Conservation (phyloP, 345 rosid genomes). For the Eucalyptus fibrosa region DNA sequence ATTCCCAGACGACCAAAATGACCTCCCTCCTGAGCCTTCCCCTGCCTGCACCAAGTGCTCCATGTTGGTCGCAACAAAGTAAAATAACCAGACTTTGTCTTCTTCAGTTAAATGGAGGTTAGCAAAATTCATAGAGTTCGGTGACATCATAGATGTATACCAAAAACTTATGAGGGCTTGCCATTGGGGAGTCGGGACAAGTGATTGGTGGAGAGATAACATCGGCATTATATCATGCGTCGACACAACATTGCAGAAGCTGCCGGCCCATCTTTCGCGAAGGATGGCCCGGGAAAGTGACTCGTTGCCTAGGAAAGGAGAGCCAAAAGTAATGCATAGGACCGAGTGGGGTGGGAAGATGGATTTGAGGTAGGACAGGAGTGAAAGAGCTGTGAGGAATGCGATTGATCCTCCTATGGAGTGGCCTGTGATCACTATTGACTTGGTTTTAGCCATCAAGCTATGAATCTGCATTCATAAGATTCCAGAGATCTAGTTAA, state of each 20-base stretch:
- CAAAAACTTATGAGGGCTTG: accelerated
- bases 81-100: no score
- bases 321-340: conserved; percentile 68
- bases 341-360: conserved; percentile 9
- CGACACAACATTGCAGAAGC: conserved; percentile 58
- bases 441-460: conserved; percentile 16
- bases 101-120: no score
- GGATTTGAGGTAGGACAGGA: conserved; percentile 24
- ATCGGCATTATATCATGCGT: conserved; percentile 52
- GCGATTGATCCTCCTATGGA: conserved; percentile 63
- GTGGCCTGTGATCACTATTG: conserved; percentile 66
- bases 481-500: accelerated
- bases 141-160: no score
- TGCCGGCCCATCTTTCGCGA: conserved; percentile 50
- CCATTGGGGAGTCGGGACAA: accelerated
- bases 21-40: no score
- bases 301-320: conserved; percentile 65
- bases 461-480: conserved; percentile 12
- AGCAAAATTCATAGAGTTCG: accelerated
- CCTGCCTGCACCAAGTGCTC: accelerated
- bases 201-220: conserved; percentile 21
- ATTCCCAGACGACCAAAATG: no score
- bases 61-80: accelerated
- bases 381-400: conserved; percentile 54
- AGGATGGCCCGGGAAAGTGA: conserved; percentile 44